These are phyloP conservation scores for Dentipellis sp. DNA, from an alignment of 768 basidiomycete species.

Conservation along the genomic window DNA sequence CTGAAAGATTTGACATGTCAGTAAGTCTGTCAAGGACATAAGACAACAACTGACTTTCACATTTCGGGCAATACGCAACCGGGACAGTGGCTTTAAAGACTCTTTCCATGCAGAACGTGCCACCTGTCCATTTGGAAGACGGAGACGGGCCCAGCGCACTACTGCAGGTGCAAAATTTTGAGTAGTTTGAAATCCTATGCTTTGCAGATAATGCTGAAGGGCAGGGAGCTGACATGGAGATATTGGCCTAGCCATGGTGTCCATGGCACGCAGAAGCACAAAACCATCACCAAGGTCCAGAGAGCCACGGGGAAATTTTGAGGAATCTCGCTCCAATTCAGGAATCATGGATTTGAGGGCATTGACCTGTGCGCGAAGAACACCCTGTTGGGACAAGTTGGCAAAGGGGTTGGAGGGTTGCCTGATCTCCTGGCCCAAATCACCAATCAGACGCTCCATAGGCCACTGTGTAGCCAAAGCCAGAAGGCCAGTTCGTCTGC, in stretches of 20 bases:
- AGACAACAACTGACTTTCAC: conserved; percentile 6
- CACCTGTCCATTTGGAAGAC: conserved; percentile 15
- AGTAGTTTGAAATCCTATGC: background rate
- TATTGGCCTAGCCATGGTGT: background rate
- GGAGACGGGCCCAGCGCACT: conserved; percentile 17
- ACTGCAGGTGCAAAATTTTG: too few species aligned
- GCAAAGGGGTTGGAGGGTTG: conserved; percentile 18
- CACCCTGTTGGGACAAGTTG: conserved; percentile 17
- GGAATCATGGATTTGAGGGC: conserved; percentile 6
- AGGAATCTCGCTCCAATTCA: background rate
- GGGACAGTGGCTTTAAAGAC: background rate
- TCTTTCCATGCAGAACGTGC: conserved; percentile 7
- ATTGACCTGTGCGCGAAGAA: conserved; percentile 5
- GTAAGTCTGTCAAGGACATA: background rate
- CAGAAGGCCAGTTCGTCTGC: conserved; percentile 12
- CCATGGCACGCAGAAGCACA: conserved; percentile 13
- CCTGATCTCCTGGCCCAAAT: conserved; percentile 17
- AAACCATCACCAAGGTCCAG: conserved; percentile 15
- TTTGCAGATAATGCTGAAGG: background rate
- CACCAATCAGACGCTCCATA: conserved; percentile 18
- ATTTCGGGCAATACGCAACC: conserved; percentile 6
- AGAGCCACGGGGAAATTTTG: conserved; percentile 5
- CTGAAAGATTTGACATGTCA: too few species aligned
- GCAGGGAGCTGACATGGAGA: background rate
- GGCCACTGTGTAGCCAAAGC: conserved; percentile 14